A percentile compares a stretch with the other conserved stretches of the same genome.
Conservation (phyloP, 202 grass and related monocot species). For the Musa balbisiana region DNA sequence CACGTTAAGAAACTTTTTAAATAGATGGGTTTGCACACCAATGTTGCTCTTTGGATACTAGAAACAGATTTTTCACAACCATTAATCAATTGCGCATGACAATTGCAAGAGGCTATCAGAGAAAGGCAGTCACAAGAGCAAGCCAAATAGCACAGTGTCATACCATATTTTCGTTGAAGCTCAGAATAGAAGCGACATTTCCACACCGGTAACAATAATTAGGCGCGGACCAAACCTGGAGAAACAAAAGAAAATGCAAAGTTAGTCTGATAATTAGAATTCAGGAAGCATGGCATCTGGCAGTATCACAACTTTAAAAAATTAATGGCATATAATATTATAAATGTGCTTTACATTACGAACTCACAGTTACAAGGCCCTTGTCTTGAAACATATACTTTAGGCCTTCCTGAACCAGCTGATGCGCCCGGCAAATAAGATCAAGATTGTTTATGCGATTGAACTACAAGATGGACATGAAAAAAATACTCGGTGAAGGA, state of each 20-base stretch:
- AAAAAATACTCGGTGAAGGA: not conserved
- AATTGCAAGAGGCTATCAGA: not conserved
- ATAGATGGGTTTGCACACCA: no score
- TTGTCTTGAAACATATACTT: constrained; percentile 79
- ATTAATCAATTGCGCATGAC: not conserved
- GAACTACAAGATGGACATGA: constrained; percentile 2
- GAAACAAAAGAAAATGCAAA: not conserved
- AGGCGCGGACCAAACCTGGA: constrained; percentile 95
- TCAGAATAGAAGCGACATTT: constrained; percentile 95
- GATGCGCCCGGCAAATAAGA: constrained; percentile 33
- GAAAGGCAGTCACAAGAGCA: not conserved
- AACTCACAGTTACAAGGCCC: constrained; percentile 96
- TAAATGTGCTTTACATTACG: not conserved
- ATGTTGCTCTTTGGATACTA: not conserved
- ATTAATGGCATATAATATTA: not conserved
- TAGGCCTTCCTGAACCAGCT: constrained; percentile 26
- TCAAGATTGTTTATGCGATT: constrained; percentile 73
- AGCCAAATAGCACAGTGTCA: not conserved
- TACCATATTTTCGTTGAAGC: constrained; percentile 97
- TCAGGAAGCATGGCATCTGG: not conserved
- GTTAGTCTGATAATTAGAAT: not conserved
- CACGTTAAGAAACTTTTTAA: no score
- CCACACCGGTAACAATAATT: constrained; percentile 99
- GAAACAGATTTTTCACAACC: not conserved
- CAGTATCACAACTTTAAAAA: not conserved